A percentile compares a stretch with the other conserved stretches of the same genome.
Evolutionary conservation across 2,329 filamentous ascomycete genomes (phyloP).

Genomic region (Tympanopsis confertula): DNA sequence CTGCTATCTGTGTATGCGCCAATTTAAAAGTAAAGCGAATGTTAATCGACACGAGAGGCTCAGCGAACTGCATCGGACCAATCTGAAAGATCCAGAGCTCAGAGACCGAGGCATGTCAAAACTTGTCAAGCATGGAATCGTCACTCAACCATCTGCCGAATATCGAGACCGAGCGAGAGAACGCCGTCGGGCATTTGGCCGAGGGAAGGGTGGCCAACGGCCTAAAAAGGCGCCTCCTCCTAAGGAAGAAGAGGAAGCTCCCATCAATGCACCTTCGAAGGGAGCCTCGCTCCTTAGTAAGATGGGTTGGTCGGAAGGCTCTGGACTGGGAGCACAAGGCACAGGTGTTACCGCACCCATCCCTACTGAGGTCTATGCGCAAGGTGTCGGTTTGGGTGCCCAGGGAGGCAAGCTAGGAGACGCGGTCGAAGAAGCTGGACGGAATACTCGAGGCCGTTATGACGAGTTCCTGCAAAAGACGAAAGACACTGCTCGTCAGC

Average conservation of each 20-base stretch:
- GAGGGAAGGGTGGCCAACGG: no score
- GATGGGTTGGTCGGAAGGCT: slow-evolving; percentile 34
- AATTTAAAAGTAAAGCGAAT: slow-evolving; percentile 14
- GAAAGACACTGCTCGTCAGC: slow-evolving; percentile 28
- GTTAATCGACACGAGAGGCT: neutral
- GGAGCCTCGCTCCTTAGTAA: slow-evolving; percentile 35
- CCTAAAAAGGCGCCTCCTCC: neutral
- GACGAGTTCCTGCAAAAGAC: slow-evolving; percentile 33
- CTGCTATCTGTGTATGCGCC: slow-evolving; percentile 35
- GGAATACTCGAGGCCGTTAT: slow-evolving; percentile 31
- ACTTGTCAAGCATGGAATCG: slow-evolving; percentile 1
- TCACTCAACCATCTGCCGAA: neutral
- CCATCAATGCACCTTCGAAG: slow-evolving; percentile 23
- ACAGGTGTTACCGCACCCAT: slow-evolving; percentile 32
- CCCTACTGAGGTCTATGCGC: slow-evolving; percentile 31
- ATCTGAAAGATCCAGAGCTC: neutral
- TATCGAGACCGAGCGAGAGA: neutral
- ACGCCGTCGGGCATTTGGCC: neutral
- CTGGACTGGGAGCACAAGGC: slow-evolving; percentile 32
- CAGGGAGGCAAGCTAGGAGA: slow-evolving; percentile 34
- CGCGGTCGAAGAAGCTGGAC: slow-evolving; percentile 30
- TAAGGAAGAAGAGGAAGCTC: slow-evolving; percentile 12
- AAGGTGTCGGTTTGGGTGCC: slow-evolving; percentile 33
- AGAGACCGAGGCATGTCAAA: neutral
- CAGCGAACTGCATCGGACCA: neutral